These are phyloP conservation scores for Raffaelea albimanens DNA, from an alignment of 2,329 filamentous ascomycete genomes.

Conservation along the genomic window DNA sequence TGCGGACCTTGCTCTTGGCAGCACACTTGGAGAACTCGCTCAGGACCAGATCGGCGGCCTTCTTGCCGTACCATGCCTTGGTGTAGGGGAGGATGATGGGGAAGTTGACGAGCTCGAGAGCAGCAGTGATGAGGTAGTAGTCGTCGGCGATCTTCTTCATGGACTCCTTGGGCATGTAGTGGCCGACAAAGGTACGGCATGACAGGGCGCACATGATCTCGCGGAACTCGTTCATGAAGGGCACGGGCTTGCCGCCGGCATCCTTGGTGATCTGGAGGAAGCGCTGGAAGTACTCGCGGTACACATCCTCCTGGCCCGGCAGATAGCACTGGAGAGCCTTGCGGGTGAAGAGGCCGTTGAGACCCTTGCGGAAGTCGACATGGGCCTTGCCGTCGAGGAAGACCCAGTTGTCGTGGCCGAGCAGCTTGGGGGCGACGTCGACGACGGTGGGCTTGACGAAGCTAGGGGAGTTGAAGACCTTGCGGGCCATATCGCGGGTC, in stretches of 20 bases:
- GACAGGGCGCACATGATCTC: conserved; percentile 93
- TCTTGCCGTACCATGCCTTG: conserved; percentile 96
- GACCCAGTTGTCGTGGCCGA: conserved; percentile 90
- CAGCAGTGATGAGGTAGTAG: conserved; percentile 93
- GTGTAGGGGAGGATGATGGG: conserved; percentile 93
- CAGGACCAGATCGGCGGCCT: conserved; percentile 85
- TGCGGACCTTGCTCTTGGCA: conserved; percentile 84
- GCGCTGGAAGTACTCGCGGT: conserved; percentile 73
- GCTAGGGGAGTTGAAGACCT: conserved; percentile 87
- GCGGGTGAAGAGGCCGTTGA: conserved; percentile 91
- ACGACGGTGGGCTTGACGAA: conserved; percentile 97
- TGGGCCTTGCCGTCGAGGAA: conserved; percentile 93
- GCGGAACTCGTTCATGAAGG: conserved; percentile 87
- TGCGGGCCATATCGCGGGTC: conserved; percentile 87
- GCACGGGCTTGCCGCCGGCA: conserved; percentile 61
- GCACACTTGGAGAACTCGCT: conserved; percentile 84
- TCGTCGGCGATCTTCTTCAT: conserved; percentile 94
- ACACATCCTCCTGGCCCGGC: conserved; percentile 85
- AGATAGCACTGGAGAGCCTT: conserved; percentile 81
- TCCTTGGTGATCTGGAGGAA: conserved; percentile 70
- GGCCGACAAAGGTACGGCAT: conserved; percentile 91
- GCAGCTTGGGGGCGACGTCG: conserved; percentile 85
- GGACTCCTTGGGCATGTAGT: conserved; percentile 84
- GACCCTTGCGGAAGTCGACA: conserved; percentile 92
- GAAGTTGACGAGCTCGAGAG: conserved; percentile 95